phyloP scores from a whole-genome alignment of 345 rosid species.

The Microthlaspi erraticum region DNA sequence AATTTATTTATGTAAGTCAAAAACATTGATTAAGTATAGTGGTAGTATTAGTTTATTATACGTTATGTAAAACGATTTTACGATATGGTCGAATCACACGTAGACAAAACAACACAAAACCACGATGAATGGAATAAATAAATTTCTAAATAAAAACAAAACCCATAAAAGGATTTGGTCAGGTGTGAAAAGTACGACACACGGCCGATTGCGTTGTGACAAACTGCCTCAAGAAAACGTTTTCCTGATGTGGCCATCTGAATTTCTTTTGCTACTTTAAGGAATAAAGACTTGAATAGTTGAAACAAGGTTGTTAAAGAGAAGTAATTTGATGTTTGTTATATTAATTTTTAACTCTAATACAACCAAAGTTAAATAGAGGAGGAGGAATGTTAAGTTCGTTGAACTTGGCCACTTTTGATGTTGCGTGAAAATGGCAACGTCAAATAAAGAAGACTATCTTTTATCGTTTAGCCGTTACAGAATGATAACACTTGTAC shows the following conservation, averaged over 20 bases:
- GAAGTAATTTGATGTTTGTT: background rate
- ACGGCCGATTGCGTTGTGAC: conserved; percentile 20
- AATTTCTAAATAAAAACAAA: conserved; percentile 3
- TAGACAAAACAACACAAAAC: conserved; percentile 37
- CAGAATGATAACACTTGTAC: conserved; percentile 10
- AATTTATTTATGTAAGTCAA: conserved; percentile 28
- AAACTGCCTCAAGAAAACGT: conserved; percentile 9
- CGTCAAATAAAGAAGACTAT: background rate
- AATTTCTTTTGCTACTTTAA: background rate
- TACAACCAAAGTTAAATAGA: conserved; percentile 3
- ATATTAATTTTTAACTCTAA: background rate
- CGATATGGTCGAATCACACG: conserved; percentile 8
- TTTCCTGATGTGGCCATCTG: conserved; percentile 13
- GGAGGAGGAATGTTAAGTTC: conserved; percentile 18
- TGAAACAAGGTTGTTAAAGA: background rate
- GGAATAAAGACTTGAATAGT: background rate
- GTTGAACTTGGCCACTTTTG: conserved; percentile 29
- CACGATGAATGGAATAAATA: conserved; percentile 15
- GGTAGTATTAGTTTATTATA: conserved; percentile 1
- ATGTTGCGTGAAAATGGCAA: conserved; percentile 36
- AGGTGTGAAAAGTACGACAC: conserved; percentile 23
- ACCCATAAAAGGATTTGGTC: conserved; percentile 5
- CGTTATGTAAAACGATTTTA: background rate
- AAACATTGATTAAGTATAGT: background rate
- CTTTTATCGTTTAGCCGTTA: conserved; percentile 17